Evolutionary conservation across 495 filamentous ascomycete species (phyloP).

Genomic region (Neurospora tetraspora): DNA sequence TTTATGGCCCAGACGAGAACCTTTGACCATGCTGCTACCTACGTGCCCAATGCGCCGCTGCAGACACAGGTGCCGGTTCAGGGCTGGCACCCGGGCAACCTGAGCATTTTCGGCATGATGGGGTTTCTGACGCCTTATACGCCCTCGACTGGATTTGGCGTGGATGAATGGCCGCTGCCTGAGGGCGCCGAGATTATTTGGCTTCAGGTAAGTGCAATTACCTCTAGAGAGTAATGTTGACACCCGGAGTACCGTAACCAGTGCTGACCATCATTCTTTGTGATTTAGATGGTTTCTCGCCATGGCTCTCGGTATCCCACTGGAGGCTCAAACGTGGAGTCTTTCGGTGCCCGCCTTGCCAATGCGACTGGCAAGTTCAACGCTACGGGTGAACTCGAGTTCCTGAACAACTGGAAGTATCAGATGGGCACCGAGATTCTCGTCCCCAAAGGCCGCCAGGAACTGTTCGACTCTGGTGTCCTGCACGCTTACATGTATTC

Average conservation of each 20-base stretch:
- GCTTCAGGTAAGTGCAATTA: constrained; percentile 36
- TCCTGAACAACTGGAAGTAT: constrained; percentile 62
- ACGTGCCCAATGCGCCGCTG: constrained; percentile 45
- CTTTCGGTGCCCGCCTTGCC: constrained; percentile 49
- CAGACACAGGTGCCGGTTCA: constrained; percentile 46
- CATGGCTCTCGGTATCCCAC: constrained; percentile 78
- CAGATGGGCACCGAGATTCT: constrained; percentile 60
- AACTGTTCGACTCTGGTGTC: constrained; percentile 63
- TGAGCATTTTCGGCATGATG: constrained; percentile 47
- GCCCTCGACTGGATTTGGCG: constrained; percentile 41
- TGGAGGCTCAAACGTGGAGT: constrained; percentile 38
- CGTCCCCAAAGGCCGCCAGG: constrained; percentile 48
- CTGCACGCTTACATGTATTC: constrained; percentile 53
- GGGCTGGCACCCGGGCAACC: constrained; percentile 32
- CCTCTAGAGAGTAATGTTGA: constrained; percentile 7
- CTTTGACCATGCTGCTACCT: constrained; percentile 38
- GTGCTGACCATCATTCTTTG: constrained; percentile 23
- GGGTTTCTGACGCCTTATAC: constrained; percentile 37
- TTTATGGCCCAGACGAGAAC: constrained; percentile 50
- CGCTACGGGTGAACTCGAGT: constrained; percentile 42
- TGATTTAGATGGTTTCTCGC: constrained; percentile 58
- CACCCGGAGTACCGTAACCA: not conserved
- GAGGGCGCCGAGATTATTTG: constrained; percentile 43
- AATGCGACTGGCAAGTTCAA: constrained; percentile 41
- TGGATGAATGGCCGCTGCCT: constrained; percentile 47